A percentile compares a stretch with the other conserved stretches of the same genome.
phyloP scores from a whole-genome alignment of 1,139 yeast genomes.

The Candida pseudoviswanathii region DNA sequence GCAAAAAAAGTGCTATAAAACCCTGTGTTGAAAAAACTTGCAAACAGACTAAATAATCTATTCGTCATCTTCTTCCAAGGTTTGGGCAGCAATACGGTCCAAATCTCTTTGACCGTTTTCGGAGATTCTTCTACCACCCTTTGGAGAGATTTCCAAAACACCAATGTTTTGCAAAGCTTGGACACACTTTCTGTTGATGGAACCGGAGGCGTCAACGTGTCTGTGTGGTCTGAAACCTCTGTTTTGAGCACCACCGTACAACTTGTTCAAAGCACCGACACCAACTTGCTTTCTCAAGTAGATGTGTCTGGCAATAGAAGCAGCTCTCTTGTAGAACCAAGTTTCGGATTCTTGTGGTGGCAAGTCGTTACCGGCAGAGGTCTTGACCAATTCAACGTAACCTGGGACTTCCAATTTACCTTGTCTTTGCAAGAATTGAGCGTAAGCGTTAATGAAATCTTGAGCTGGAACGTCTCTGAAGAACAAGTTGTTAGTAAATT shows the following conservation, averaged over 20 bases:
- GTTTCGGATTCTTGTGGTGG: conserved; percentile 99
- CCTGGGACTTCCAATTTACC: conserved; percentile 99
- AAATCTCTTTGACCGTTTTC: conserved; percentile 99
- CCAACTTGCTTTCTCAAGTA: conserved; percentile 99
- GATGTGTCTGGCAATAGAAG: conserved; percentile 99
- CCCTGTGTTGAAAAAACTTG: conserved; percentile 3
- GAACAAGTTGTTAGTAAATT: conserved; percentile 31
- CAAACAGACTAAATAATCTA: conserved; percentile 28
- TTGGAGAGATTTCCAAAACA: conserved; percentile 93
- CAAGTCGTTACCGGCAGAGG: conserved; percentile 98
- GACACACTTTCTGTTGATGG: conserved; percentile 97
- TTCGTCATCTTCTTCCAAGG: conserved; percentile 93
- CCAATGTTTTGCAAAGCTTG: conserved; percentile 99
- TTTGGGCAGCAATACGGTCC: conserved; percentile 99
- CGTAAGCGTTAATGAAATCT: conserved; percentile 99
- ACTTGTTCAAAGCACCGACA: conserved; percentile 98
- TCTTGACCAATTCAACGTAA: conserved; percentile 99
- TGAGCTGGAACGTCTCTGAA: conserved; percentile 99
- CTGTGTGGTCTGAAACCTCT: conserved; percentile 99
- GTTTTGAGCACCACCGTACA: conserved; percentile 99
- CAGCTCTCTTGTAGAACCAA: conserved; percentile 99
- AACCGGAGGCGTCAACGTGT: conserved; percentile 99
- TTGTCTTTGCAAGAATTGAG: conserved; percentile 99
- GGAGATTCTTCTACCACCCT: conserved; percentile 99
- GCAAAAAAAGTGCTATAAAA: conserved; percentile 3